Evolutionary conservation across 768 basidiomycete genomes (phyloP).

Genomic region (Coprinellus micaceus): DNA sequence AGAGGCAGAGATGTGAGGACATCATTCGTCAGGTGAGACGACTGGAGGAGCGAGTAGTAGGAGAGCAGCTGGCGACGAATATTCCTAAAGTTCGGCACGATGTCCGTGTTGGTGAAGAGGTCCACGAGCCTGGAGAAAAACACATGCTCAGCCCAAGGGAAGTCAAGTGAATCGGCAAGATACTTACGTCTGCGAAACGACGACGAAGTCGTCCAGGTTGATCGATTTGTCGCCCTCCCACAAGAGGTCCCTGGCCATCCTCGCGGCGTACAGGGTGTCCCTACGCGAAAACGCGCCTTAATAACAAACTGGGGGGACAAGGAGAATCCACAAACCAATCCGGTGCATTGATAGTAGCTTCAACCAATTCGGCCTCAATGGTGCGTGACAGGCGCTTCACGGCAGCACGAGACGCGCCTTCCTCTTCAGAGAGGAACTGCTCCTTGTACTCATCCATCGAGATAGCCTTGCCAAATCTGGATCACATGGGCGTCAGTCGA

Average conservation of each 20-base stretch:
- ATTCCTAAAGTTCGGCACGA: slow-evolving; percentile 53
- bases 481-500: slow-evolving; percentile 7
- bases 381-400: slow-evolving; percentile 82
- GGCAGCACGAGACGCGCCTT: slow-evolving; percentile 68
- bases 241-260: slow-evolving; percentile 91
- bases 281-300: slow-evolving; percentile 37
- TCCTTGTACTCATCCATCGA: slow-evolving; percentile 67
- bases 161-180: slow-evolving; percentile 10
- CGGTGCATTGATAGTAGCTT: slow-evolving; percentile 84
- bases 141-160: slow-evolving; percentile 6
- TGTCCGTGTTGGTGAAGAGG: slow-evolving; percentile 70
- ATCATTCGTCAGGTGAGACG: slow-evolving; percentile 80
- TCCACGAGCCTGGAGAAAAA: slow-evolving; percentile 77
- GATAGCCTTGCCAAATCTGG: slow-evolving; percentile 82
- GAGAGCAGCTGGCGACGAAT: slow-evolving; percentile 72
- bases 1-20: slow-evolving; percentile 82
- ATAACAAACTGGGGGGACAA: background rate
- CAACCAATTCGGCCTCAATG: slow-evolving; percentile 67
- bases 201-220: slow-evolving; percentile 75
- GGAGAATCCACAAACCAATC: slow-evolving; percentile 68
- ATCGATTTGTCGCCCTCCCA: slow-evolving; percentile 82
- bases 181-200: slow-evolving; percentile 86
- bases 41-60: slow-evolving; percentile 84
- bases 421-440: slow-evolving; percentile 68
- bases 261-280: slow-evolving; percentile 86